phyloP scores from a whole-genome alignment of 2,329 filamentous ascomycete species.

The Didymella lethalis region DNA sequence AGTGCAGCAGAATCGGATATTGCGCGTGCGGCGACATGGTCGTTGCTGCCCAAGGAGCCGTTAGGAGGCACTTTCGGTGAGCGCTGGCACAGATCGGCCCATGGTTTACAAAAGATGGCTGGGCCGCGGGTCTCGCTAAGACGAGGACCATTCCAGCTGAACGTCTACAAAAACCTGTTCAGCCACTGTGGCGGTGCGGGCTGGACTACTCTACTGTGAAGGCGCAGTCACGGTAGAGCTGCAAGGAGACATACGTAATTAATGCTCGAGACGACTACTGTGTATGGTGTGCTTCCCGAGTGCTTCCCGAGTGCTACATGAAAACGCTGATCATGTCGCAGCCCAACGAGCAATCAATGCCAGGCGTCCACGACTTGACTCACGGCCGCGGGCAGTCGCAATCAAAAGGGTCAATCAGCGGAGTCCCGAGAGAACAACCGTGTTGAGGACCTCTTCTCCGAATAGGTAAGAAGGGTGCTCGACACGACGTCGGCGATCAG shows the following conservation, averaged over 20 bases:
- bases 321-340: neutral
- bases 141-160: constrained; percentile 17
- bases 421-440: constrained; percentile 11
- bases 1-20: constrained; percentile 21
- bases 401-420: constrained; percentile 6
- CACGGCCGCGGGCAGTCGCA: constrained; percentile 7
- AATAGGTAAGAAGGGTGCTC: neutral
- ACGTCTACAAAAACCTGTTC: constrained; percentile 17
- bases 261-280: neutral
- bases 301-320: neutral
- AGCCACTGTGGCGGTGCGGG: constrained; percentile 23
- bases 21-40: constrained; percentile 6
- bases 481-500: constrained; percentile 12
- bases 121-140: constrained; percentile 10
- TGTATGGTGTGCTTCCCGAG: neutral
- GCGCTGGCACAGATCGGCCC: constrained; percentile 21
- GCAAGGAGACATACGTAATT: constrained; percentile 7
- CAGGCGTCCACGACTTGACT: neutral
- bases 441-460: neutral
- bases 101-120: constrained; percentile 17
- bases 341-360: neutral
- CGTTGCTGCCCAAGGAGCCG: constrained; percentile 18
- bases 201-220: constrained; percentile 14
- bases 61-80: constrained; percentile 20
- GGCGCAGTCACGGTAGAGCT: neutral